These are phyloP conservation scores for Parachaetomium inaequale DNA, from an alignment of 495 filamentous ascomycete species.

Conservation along the genomic window DNA sequence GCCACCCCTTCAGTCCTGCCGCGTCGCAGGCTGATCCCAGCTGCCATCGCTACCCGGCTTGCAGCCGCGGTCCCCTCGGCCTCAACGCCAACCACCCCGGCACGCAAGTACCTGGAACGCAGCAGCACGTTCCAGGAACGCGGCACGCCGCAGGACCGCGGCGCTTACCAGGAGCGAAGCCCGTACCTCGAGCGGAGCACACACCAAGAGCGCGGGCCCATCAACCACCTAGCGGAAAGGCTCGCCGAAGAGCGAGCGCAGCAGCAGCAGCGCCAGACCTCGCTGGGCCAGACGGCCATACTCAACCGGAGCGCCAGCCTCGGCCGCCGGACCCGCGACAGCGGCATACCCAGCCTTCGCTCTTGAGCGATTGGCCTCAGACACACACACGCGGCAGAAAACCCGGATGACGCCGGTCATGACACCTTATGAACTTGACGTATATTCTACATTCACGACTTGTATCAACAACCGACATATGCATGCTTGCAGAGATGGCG, in stretches of 20 bases:
- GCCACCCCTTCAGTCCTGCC: conserved; percentile 42
- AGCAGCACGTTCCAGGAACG: conserved; percentile 34
- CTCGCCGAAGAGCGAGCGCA: conserved; percentile 41
- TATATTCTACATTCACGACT: neutral
- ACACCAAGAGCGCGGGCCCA: conserved; percentile 12
- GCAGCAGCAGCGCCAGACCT: conserved; percentile 41
- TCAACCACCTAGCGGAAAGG: conserved; percentile 35
- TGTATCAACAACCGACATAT: conserved; percentile 3
- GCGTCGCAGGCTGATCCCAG: conserved; percentile 39
- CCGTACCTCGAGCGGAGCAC: conserved; percentile 45
- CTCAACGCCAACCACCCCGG: conserved; percentile 25
- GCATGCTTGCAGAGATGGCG: conserved; percentile 2
- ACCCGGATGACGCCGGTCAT: neutral
- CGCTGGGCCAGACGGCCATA: conserved; percentile 38
- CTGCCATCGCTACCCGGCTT: conserved; percentile 38
- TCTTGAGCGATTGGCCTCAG: neutral
- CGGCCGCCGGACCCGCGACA: conserved; percentile 39
- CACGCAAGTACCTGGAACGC: conserved; percentile 48
- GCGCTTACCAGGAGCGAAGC: conserved; percentile 24
- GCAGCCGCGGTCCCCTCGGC: conserved; percentile 25
- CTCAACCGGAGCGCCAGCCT: conserved; percentile 43
- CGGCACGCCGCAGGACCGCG: conserved; percentile 25
- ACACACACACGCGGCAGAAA: too few relatives aligned
- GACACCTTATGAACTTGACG: conserved; percentile 3
- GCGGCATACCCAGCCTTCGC: conserved; percentile 32